Conservation (phyloP, 352 stramenopile genomes). For the Phytophthora pseudosyringae region DNA sequence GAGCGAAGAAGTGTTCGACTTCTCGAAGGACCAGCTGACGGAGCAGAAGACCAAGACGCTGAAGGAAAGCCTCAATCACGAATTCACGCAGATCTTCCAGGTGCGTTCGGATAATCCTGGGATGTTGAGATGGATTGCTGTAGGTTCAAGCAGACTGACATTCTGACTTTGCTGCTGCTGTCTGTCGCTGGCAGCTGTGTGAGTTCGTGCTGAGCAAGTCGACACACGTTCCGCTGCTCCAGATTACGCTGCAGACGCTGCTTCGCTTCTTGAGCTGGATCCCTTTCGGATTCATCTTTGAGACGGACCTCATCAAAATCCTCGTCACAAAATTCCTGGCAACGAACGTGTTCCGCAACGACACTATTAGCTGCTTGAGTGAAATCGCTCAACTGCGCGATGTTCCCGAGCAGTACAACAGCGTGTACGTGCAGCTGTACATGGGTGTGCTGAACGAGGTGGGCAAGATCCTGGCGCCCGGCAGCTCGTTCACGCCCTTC, state of each 20-base stretch:
- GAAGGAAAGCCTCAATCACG: conserved; percentile 97
- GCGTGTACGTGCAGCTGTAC: conserved; percentile 96
- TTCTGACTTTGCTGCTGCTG: conserved; percentile 3
- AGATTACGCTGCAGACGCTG: conserved; percentile 97
- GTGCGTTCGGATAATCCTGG: conserved; percentile 12
- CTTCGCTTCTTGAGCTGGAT: conserved; percentile 99
- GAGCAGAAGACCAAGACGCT: conserved; percentile 98
- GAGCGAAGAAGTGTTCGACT: conserved; percentile 99
- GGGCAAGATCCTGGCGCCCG: conserved; percentile 89
- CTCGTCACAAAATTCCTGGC: conserved; percentile 97
- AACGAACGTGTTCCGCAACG: conserved; percentile 95
- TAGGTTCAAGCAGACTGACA: no score
- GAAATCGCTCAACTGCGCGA: conserved; percentile 97
- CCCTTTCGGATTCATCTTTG: conserved; percentile 98
- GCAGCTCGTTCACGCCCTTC: conserved; percentile 93
- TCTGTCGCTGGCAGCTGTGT: conserved; percentile 83
- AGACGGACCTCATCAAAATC: conserved; percentile 96
- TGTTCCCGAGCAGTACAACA: conserved; percentile 93
- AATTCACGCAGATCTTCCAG: conserved; percentile 99
- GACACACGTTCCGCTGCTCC: conserved; percentile 92
- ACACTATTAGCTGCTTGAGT: conserved; percentile 97
- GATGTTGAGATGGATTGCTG: no score
- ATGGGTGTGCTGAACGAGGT: conserved; percentile 94
- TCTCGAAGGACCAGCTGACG: conserved; percentile 98
- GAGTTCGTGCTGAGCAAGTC: conserved; percentile 98